A percentile compares a stretch with the other conserved stretches of the same genome.
Conservation (phyloP, 2,329 filamentous ascomycete genomes). For the Colletotrichum cordylinicola region DNA sequence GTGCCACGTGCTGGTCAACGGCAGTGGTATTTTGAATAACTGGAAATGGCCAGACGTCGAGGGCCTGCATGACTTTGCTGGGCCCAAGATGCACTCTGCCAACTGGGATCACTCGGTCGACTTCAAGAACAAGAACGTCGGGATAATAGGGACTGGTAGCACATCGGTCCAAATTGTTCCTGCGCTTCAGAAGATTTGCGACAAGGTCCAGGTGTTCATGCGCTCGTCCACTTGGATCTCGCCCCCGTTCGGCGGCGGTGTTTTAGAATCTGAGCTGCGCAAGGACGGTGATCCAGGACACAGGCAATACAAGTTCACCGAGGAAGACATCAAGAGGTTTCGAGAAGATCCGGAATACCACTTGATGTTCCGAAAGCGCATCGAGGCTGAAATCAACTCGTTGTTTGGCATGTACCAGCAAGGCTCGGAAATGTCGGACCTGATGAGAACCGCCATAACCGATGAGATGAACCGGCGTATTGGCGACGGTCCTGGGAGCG, state of each 20-base stretch:
- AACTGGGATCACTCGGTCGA: constrained; percentile 55
- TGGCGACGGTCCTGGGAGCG: constrained; percentile 38
- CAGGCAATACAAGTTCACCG: constrained; percentile 43
- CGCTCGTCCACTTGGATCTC: constrained; percentile 35
- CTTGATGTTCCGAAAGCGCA: constrained; percentile 45
- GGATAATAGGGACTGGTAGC: constrained; percentile 59
- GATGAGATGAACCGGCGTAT: constrained; percentile 49
- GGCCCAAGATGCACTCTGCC: constrained; percentile 58
- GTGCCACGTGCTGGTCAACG: constrained; percentile 54
- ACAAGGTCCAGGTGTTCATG: constrained; percentile 33
- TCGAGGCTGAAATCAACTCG: constrained; percentile 48
- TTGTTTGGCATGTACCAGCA: constrained; percentile 47
- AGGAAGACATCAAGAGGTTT: constrained; percentile 32
- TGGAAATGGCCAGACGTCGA: constrained; percentile 57
- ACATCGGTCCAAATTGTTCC: constrained; percentile 58
- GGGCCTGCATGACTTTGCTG: constrained; percentile 55
- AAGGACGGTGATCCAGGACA: constrained; percentile 37
- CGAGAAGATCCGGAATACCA: constrained; percentile 43
- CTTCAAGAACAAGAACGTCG: constrained; percentile 48
- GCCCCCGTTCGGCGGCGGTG: constrained; percentile 30
- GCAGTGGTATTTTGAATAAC: constrained; percentile 54
- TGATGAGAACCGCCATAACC: constrained; percentile 42
- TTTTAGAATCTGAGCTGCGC: constrained; percentile 27
- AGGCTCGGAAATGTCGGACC: constrained; percentile 43
- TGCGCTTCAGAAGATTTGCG: constrained; percentile 37